Evolutionary conservation across 2,329 filamentous ascomycete species (phyloP), one percentile per base, ranked within the genome.

Genomic region (Orbilia oligospora): DNA sequence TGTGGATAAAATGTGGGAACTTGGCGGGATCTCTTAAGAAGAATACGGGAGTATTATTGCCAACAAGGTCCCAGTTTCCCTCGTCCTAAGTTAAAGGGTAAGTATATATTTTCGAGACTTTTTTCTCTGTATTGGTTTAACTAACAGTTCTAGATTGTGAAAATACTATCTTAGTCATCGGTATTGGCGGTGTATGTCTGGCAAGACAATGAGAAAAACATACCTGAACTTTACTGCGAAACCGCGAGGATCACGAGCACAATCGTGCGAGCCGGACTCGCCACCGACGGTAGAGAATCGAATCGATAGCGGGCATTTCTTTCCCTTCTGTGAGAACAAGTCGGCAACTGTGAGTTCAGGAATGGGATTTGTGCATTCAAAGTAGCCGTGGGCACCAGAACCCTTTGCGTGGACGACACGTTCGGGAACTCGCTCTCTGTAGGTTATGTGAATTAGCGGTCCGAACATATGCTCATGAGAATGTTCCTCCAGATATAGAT

Each of bases 231-330:
- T 93, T 80, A 92, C 86, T 0, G 90, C 88, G 82, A 93, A 93
- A 0, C 92, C 92, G 82, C 91, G 87, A 9, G 91, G 91, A 81
- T 94, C 91, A 76, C 92, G 89, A 36, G 90, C 91, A 80, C 89
- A 90, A 82, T 93, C 91, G 72, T 91, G 87, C 3, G 90, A 92
- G 5, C 91, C 91, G 73, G 89, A 89, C 84, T 93, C 91, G 76
- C 91, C 91, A 83, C 91, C 91, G 3, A 93, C 91, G 0, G 92
- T 94, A 0, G 91, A 93, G 84, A 94, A 93, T 3, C 92, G 89
- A 51, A 88, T 87, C 0, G 91, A 87, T 79, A 91, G 84, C 16
- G 90, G 89, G 58, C 91, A 92, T 83, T 89, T 89, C 86, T 93
- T 93, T 81, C 91, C 92, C 67, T 89, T 86, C 71, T 88, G 86